Percentiles rank a stretch among this genome's conserved stretches.
Evolutionary conservation across 1,139 yeast genomes (phyloP).

Genomic region (Yarrowia galli): DNA sequence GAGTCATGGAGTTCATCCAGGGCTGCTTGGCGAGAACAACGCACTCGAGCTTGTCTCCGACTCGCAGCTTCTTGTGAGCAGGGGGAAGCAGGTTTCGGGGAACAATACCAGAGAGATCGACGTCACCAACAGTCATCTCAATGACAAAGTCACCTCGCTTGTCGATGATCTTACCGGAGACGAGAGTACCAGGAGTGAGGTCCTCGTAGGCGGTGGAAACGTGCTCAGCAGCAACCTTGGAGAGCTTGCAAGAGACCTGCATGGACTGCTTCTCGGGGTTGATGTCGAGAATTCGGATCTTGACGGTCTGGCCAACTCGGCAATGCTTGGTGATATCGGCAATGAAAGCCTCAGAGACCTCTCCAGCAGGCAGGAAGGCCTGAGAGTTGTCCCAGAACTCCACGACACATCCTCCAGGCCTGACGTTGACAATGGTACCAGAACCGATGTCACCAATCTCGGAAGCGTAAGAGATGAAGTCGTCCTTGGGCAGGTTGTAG

Average conservation of each 20-base stretch:
- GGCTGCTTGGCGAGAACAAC: constrained; percentile 73
- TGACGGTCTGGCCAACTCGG: constrained; percentile 83
- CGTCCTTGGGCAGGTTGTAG: constrained; percentile 69
- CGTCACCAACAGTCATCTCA: constrained; percentile 62
- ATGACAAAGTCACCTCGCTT: constrained; percentile 69
- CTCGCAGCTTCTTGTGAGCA: constrained; percentile 75
- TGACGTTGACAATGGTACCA: constrained; percentile 78
- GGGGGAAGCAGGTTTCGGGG: constrained; percentile 64
- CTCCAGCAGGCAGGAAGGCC: constrained; percentile 85
- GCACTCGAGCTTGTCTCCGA: constrained; percentile 69
- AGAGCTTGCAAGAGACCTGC: constrained; percentile 75
- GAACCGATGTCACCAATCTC: constrained; percentile 66
- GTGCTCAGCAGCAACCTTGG: constrained; percentile 49
- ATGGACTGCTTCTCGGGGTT: constrained; percentile 65
- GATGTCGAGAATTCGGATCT: constrained; percentile 67
- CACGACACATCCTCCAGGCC: constrained; percentile 79
- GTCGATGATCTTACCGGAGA: constrained; percentile 70
- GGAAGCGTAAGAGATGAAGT: constrained; percentile 60
- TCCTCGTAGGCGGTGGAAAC: constrained; percentile 53
- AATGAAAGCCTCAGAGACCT: constrained; percentile 89
- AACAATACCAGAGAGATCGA: constrained; percentile 83
- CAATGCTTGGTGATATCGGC: constrained; percentile 78
- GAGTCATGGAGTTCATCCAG: constrained; percentile 64
- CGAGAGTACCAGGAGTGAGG: constrained; percentile 67
- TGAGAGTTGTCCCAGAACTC: constrained; percentile 79